phyloP scores from a whole-genome alignment of 768 basidiomycete species.

The Hydnomerulius pinastri region DNA sequence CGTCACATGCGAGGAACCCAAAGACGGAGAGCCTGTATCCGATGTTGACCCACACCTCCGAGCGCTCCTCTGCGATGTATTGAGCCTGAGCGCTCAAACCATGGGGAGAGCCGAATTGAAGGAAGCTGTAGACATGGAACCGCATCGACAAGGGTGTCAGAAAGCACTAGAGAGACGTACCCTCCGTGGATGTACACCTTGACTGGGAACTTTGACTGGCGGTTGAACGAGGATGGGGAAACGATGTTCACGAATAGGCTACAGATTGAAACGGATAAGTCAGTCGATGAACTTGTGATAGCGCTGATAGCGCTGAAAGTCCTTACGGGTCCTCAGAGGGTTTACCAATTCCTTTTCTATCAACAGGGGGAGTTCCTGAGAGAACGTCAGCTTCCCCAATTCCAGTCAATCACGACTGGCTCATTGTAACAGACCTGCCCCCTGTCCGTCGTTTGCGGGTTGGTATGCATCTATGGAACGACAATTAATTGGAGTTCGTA shows the following conservation, averaged over 20 bases:
- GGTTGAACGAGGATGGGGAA: constrained; percentile 47
- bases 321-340: constrained; percentile 71
- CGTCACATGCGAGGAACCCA: constrained; percentile 71
- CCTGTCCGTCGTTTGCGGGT: constrained; percentile 66
- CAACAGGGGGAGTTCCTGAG: constrained; percentile 48
- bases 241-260: constrained; percentile 71
- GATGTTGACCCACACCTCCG: constrained; percentile 75
- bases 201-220: constrained; percentile 55
- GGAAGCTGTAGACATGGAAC: constrained; percentile 48
- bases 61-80: constrained; percentile 60
- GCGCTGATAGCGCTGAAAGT: background rate
- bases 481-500: background rate
- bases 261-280: constrained; percentile 1
- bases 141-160: background rate
- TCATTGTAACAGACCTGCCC: constrained; percentile 40
- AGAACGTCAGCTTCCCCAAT: background rate
- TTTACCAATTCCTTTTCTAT: constrained; percentile 66
- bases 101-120: constrained; percentile 80
- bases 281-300: background rate
- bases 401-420: background rate
- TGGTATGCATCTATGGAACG: constrained; percentile 53
- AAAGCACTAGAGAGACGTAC: constrained; percentile 40
- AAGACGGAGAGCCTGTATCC: constrained; percentile 78
- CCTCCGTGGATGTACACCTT: constrained; percentile 80
- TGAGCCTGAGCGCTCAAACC: constrained; percentile 61